Base-by-base conservation (phyloP, 1,139 yeast genomes). In the Wickerhamiella infanticola region DNA sequence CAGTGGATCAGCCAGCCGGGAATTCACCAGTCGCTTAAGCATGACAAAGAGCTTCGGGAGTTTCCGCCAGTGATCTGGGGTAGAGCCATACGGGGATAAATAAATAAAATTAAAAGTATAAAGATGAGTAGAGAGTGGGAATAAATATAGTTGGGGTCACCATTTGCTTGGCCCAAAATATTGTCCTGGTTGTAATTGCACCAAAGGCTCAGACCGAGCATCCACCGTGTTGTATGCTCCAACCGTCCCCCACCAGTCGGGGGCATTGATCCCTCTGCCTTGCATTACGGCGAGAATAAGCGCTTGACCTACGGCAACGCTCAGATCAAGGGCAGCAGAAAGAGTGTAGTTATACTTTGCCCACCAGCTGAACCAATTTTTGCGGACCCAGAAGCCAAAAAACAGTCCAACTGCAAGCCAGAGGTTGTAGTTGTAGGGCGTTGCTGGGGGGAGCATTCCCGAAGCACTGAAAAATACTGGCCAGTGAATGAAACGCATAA, bases 321-420 rank as follows among this genome's bases (percentile, higher is more conserved):
- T 78, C 45, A 73, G 64, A 55, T 73, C 79, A 50, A 77, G 56
- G 25, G 75, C 81, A 2, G 79, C 78, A 27, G 79, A 71, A 48
- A 77, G 62, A 27, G 75, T 65, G 56, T 74, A 76, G 59, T 74
- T 75, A 63, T 77, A 77, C 64, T 77, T 77, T 40, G 75, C 64
- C 81, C 81, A 77, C 82, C 81, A 77, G 52, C 68, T 68, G 57
- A 73, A 71, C 63, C 69, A 72, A 51, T 63, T 64, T 43, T 71
- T 66, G 53, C 72, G 73, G 50, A 75, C 58, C 59, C 64, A 69
- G 61, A 63, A 74, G 45, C 73, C 74, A 59, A 75, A 76, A n/a
- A 65, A 50, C 44, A 73, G 64, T 37, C 79, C 75, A 33, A 73
- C 71, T 3, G 64, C 60, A 47, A 72, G 67, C 56, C 68, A 73